Evolutionary conservation across 371 early-diverging fungal species (phyloP).

Genomic region (Mortierella sp.): DNA sequence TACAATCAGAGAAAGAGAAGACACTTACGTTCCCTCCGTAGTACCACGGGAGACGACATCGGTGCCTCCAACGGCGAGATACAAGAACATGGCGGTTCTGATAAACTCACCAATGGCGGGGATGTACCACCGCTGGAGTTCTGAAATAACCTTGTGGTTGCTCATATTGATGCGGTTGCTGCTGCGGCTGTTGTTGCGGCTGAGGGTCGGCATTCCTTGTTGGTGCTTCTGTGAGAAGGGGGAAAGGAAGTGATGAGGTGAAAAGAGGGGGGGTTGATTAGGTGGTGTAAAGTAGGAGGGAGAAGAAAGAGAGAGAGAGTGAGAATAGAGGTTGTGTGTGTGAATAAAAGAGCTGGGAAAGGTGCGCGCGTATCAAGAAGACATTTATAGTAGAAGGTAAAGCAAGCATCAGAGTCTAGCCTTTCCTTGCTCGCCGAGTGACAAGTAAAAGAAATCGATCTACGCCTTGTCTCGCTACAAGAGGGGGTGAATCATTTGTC

Average conservation of each 20-base stretch:
- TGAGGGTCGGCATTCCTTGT: background rate
- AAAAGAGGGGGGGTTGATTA: too few species aligned
- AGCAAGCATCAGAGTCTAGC: background rate
- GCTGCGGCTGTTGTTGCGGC: background rate
- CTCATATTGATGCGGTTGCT: background rate
- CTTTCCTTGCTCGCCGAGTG: background rate
- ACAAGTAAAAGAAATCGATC: too few species aligned
- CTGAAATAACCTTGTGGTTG: slow-evolving; percentile 4
- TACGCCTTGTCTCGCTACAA: too few species aligned
- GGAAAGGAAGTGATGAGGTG: too few species aligned
- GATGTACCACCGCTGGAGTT: slow-evolving; percentile 26
- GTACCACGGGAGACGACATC: slow-evolving; percentile 54
- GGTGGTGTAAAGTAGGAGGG: background rate
- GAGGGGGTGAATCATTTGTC: background rate
- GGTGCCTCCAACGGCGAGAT: slow-evolving; percentile 62
- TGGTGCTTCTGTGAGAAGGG: too few species aligned
- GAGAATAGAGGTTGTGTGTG: background rate
- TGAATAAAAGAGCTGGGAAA: background rate
- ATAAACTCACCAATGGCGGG: slow-evolving; percentile 59
- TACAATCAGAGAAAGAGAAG: too few species aligned
- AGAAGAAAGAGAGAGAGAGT: background rate
- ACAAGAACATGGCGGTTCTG: slow-evolving; percentile 70
- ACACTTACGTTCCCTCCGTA: slow-evolving; percentile 31
- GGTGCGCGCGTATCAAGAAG: background rate
- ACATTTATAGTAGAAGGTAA: background rate